Evolutionary conservation across 163 green algal genomes (phyloP).

Genomic region (Scenedesmus sp.): DNA sequence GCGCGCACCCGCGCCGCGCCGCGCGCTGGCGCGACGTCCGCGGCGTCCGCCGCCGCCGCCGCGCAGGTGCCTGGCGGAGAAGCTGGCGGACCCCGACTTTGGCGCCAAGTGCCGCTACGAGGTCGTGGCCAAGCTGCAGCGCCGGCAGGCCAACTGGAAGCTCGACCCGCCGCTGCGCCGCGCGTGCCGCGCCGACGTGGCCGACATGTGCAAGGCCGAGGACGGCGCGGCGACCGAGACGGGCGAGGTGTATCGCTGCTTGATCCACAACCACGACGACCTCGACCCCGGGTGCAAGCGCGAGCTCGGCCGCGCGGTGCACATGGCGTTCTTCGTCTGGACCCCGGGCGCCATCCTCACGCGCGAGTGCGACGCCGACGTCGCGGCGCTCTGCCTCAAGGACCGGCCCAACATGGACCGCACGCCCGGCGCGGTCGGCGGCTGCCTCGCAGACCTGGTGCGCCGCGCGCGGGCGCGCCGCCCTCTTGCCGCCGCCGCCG

Average conservation of each 20-base stretch:
- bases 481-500: background rate
- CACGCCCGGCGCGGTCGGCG: constrained; percentile 50
- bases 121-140: constrained; percentile 60
- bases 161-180: constrained; percentile 77
- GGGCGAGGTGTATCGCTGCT: constrained; percentile 79
- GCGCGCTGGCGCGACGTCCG: too few relatives aligned
- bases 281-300: constrained; percentile 63
- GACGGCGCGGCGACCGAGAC: constrained; percentile 47
- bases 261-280: constrained; percentile 59
- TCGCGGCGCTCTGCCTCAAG: constrained; percentile 55
- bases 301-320: constrained; percentile 70
- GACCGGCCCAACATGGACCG: constrained; percentile 59
- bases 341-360: constrained; percentile 51
- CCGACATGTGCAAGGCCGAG: constrained; percentile 47
- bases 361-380: constrained; percentile 68
- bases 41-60: background rate
- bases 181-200: constrained; percentile 64
- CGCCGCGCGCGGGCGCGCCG: constrained; percentile 2
- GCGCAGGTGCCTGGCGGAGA: constrained; percentile 70
- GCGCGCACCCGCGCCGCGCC: too few relatives aligned
- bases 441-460: constrained; percentile 64
- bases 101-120: constrained; percentile 58
- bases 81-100: constrained; percentile 73
- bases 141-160: constrained; percentile 72
- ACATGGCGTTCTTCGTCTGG: constrained; percentile 75